Evolutionary conservation across 176 grass and related monocot genomes (phyloP).

Genomic region (Elymus sibiricus): DNA sequence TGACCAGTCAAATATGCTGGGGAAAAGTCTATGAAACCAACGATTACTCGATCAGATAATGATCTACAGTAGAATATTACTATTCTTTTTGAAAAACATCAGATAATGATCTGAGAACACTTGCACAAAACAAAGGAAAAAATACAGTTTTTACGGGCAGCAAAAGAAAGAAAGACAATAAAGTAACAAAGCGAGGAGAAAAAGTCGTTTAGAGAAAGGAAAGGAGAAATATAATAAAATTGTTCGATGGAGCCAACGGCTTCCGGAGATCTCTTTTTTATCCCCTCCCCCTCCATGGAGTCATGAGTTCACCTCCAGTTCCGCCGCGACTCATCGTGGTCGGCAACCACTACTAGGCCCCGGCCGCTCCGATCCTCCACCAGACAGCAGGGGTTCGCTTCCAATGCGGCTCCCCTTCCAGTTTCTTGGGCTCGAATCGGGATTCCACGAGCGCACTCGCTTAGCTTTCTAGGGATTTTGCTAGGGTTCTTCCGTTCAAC

Average conservation of each 20-base stretch:
- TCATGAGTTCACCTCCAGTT: background rate
- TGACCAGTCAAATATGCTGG: too few relatives aligned
- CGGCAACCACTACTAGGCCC: conserved; percentile 3
- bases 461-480: conserved; percentile 21
- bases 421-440: conserved; percentile 16
- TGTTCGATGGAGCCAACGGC: background rate
- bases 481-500: conserved; percentile 15
- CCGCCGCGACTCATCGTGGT: conserved; percentile 13
- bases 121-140: background rate
- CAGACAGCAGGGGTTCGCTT: background rate
- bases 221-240: background rate
- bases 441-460: background rate
- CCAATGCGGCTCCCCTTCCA: conserved; percentile 5
- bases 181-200: background rate
- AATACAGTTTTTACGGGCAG: background rate
- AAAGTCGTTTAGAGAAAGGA: background rate
- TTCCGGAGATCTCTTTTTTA: conserved; percentile 8
- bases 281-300: conserved; percentile 14
- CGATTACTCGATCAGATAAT: too few relatives aligned
- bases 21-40: too few relatives aligned
- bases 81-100: too few relatives aligned
- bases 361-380: background rate
- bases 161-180: background rate
- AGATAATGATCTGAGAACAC: background rate
- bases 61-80: too few relatives aligned